These are phyloP conservation scores for Tetrahymena elliotti DNA, from an alignment of 73 alveolate genomes.

Conservation along the genomic window DNA sequence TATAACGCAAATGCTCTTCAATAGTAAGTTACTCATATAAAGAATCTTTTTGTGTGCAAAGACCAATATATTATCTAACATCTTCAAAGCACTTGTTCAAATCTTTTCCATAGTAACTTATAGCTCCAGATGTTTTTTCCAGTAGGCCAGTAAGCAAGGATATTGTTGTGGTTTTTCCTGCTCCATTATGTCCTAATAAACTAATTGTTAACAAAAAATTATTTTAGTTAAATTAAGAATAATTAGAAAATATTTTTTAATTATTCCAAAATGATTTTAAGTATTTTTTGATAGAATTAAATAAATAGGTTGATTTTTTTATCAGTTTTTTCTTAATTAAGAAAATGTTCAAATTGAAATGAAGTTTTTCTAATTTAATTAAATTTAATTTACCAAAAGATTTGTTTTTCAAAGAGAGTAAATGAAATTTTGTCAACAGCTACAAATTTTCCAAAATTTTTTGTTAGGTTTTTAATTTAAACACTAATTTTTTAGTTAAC, in stretches of 20 bases:
- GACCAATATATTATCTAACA: slow-evolving; percentile 44
- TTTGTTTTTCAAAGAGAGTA: slow-evolving; percentile 12
- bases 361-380: too few relatives aligned
- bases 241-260: too few relatives aligned
- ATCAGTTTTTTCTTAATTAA: too few relatives aligned
- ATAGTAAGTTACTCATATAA: slow-evolving; percentile 44
- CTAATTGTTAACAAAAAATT: neutral
- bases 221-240: too few relatives aligned
- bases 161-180: slow-evolving; percentile 64
- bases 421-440: slow-evolving; percentile 32
- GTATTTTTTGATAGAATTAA: too few relatives aligned
- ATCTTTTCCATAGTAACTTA: slow-evolving; percentile 1
- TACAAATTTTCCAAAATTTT: slow-evolving; percentile 7
- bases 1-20: slow-evolving; percentile 42
- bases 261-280: too few relatives aligned
- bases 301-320: too few relatives aligned
- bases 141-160: slow-evolving; percentile 48
- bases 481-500: neutral
- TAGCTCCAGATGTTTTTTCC: slow-evolving; percentile 39
- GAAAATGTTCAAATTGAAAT: too few relatives aligned
- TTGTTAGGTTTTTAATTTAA: slow-evolving; percentile 20
- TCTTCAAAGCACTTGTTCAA: slow-evolving; percentile 23
- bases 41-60: slow-evolving; percentile 53
- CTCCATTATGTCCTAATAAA: slow-evolving; percentile 65
- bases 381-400: neutral